Percentiles rank a stretch among this genome's conserved stretches.
phyloP scores from a whole-genome alignment of 2,329 filamentous ascomycete species.

The Hymenoscyphus infarciens region DNA sequence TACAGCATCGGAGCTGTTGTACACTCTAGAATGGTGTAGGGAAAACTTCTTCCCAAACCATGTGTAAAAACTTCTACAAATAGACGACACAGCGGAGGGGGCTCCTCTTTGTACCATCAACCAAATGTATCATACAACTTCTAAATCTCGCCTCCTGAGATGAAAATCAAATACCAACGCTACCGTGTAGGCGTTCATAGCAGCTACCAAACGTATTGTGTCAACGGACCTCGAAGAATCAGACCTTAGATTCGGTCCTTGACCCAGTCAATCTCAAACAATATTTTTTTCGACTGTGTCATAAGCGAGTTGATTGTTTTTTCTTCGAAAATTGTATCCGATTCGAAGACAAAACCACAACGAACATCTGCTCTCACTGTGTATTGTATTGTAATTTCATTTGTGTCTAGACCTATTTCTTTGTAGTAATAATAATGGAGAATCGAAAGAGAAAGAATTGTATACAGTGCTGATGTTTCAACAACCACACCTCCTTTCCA shows the following conservation, averaged over 20 bases:
- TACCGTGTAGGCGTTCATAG: no score
- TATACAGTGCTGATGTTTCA: conserved; percentile 3
- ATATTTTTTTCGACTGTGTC: no score
- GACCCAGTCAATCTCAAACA: no score
- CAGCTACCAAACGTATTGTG: no score
- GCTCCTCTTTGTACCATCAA: not conserved
- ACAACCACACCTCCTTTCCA: not conserved
- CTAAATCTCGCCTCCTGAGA: not conserved
- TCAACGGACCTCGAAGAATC: no score
- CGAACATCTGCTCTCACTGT: no score
- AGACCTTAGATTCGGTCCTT: no score
- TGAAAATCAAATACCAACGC: no score
- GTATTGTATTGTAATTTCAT: not conserved
- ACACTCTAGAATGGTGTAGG: not conserved
- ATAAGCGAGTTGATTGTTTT: no score
- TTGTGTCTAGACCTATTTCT: conserved; percentile 4
- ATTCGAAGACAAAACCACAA: no score
- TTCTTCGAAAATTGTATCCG: no score
- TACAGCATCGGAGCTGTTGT: no score
- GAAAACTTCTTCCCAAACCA: not conserved
- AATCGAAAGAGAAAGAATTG: not conserved
- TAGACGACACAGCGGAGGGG: not conserved
- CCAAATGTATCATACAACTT: not conserved
- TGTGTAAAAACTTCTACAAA: not conserved
- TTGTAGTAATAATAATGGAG: conserved; percentile 6